Percentiles rank a stretch among this genome's conserved stretches.
Evolutionary conservation across 1,284 basidiomycete species (phyloP).

Genomic region (Moesziomyces parantarcticus): DNA sequence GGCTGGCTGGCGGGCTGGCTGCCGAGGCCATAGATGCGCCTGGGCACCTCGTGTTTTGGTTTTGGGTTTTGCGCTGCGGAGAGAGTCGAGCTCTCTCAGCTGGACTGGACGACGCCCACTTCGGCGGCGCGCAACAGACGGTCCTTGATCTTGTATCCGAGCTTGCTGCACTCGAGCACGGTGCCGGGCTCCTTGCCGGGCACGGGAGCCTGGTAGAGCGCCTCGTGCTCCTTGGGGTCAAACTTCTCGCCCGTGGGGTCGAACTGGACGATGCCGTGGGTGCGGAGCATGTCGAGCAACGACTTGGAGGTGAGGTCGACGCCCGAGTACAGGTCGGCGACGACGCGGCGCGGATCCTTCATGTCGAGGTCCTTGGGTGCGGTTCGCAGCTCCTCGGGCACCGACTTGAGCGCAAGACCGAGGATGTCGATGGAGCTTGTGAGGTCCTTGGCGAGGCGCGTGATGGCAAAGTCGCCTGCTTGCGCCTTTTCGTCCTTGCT

Average conservation of each 20-base stretch:
- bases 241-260: slow-evolving; percentile 92
- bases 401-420: slow-evolving; percentile 82
- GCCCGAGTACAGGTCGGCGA: slow-evolving; percentile 74
- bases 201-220: slow-evolving; percentile 92
- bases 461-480: slow-evolving; percentile 91
- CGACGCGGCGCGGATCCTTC: slow-evolving; percentile 55
- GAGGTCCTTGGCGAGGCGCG: slow-evolving; percentile 87
- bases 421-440: slow-evolving; percentile 93
- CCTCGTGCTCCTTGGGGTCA: slow-evolving; percentile 94
- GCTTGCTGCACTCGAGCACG: slow-evolving; percentile 90
- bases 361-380: slow-evolving; percentile 67
- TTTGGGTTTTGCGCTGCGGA: no score
- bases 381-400: slow-evolving; percentile 72
- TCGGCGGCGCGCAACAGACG: slow-evolving; percentile 91
- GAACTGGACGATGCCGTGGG: slow-evolving; percentile 89
- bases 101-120: slow-evolving; percentile 83
- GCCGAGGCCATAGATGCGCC: no score
- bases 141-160: slow-evolving; percentile 74
- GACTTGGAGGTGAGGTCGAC: slow-evolving; percentile 92
- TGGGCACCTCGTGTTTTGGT: no score
- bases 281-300: slow-evolving; percentile 87
- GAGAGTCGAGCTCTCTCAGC: neutral
- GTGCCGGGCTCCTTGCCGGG: slow-evolving; percentile 85
- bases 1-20: no score
- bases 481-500: slow-evolving; percentile 89